Conservation (phyloP, 1,139 yeast species). For the Sugiyamaella xylanicola region DNA sequence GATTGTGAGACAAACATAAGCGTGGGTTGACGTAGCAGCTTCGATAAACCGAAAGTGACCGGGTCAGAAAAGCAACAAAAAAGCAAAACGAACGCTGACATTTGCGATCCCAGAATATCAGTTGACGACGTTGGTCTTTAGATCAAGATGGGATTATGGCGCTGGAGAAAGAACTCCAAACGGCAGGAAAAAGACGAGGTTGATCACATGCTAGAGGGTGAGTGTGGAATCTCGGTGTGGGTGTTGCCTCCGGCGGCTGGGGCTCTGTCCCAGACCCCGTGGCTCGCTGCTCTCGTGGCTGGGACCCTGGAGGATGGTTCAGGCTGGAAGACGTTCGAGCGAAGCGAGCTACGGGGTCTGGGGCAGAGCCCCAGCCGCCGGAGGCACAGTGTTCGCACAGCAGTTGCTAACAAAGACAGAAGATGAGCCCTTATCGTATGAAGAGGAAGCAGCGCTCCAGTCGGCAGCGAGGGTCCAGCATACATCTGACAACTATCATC, state of each 20-base stretch:
- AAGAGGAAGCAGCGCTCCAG: slow-evolving; percentile 32
- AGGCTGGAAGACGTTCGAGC: too few relatives aligned
- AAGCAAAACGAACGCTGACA: too few relatives aligned
- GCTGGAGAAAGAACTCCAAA: slow-evolving; percentile 17
- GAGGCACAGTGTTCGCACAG: not conserved
- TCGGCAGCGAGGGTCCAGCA: slow-evolving; percentile 30
- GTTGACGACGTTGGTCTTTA: too few relatives aligned
- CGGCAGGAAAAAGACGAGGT: slow-evolving; percentile 17
- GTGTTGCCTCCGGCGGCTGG: too few relatives aligned
- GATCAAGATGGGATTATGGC: slow-evolving; percentile 16
- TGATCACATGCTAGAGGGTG: slow-evolving; percentile 18
- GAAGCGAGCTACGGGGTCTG: not conserved
- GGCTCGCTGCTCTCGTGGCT: too few relatives aligned
- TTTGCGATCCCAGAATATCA: too few relatives aligned
- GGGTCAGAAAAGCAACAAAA: too few relatives aligned
- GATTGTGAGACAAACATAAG: not conserved
- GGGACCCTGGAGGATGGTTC: too few relatives aligned
- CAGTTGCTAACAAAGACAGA: not conserved
- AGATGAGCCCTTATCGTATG: slow-evolving; percentile 33
- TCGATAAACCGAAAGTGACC: too few relatives aligned
- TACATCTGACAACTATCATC: slow-evolving; percentile 25
- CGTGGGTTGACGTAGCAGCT: not conserved
- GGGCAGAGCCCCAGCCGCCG: not conserved
- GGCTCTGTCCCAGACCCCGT: too few relatives aligned
- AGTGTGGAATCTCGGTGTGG: not conserved